Conservation (phyloP, 2,329 filamentous ascomycete species). For the Zymoseptoria pseudotritici region DNA sequence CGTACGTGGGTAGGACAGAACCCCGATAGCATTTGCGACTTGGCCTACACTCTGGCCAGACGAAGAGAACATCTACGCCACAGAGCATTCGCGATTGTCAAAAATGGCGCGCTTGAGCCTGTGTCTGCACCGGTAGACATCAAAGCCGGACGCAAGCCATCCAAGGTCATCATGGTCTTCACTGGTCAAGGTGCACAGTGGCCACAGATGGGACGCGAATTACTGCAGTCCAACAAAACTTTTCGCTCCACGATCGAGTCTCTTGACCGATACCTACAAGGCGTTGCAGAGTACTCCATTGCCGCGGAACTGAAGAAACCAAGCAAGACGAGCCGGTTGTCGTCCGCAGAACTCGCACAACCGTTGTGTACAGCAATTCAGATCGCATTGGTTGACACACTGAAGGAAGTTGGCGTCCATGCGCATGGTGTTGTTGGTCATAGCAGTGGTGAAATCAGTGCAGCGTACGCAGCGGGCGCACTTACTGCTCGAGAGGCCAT, state of each 20-base stretch:
- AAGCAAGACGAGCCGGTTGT: neutral
- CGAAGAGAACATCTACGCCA: neutral
- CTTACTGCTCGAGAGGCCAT: conserved; percentile 11
- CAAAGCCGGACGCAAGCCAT: no score
- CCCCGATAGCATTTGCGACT: neutral
- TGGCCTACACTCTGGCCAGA: conserved; percentile 1
- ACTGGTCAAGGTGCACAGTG: conserved; percentile 15
- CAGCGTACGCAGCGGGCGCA: conserved; percentile 23
- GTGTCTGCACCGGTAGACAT: no score
- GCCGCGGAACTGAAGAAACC: neutral
- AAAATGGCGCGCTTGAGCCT: neutral
- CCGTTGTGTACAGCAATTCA: conserved; percentile 7
- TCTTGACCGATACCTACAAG: neutral
- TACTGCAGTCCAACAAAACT: conserved; percentile 11
- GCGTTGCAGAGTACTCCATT: conserved; percentile 3
- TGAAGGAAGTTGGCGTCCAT: neutral
- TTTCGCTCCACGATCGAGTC: neutral
- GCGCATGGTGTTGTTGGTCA: neutral
- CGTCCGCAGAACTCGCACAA: conserved; percentile 3
- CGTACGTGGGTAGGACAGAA: neutral
- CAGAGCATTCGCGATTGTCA: neutral
- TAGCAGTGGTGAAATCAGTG: conserved; percentile 25
- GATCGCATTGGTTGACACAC: conserved; percentile 5
- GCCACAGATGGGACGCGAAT: conserved; percentile 11
- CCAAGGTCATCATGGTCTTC: conserved; percentile 5